Base-by-base conservation (phyloP, 2,329 filamentous ascomycete species). In the Phaeosphaeriaceae sp. region DNA sequence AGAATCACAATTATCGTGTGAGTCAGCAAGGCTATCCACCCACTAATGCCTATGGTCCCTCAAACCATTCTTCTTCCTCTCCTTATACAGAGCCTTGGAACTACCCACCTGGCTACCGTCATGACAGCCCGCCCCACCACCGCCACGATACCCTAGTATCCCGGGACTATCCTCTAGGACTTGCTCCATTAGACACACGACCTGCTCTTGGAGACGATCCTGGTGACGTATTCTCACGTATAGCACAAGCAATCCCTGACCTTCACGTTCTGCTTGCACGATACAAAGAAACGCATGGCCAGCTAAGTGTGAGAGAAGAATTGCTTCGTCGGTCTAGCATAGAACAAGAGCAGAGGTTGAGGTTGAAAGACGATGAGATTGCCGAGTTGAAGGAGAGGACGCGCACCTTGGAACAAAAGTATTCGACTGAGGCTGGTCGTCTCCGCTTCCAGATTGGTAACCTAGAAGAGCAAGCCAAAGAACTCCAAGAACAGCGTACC, bases 341-440 rank as follows among this genome's bases (percentile, higher is more conserved):
- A 44, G 81, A 84, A 57, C 82, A 85, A 59, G 79, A 83, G 49
- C 81, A 85, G 58, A 80, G 79, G 27, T 68, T 85, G 36, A 80
- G 81, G 71, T 78, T 79, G 52, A 85, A 85, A 66, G 83, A 86
- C 48, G 69, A 73, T 49, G 82, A 86, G 61, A 84, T 86, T 54
- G 79, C 82, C 60, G 77, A 80, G 15, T 65, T 86, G 60, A 82
- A 82, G 54, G 78, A 80, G 22, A 83, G 84, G 64, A 78, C 85
- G 66, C 78, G 80, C 46, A 80, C 79, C 47, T 75, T 82, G 19
- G 80, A 82, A 48, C 80, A 80, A 52, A 82, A 84, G 57, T 82
- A 82, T 58, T 81, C 81, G 0, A 78, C 79, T 47, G 84, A 86
- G 62, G 79, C 76, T 51, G 82, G 77, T 51, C 81, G 83, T 60